A percentile compares a stretch with the other conserved stretches of the same genome.
phyloP scores from a whole-genome alignment of 805 yeast genomes.

The Wickerhamomyces xylosicus region DNA sequence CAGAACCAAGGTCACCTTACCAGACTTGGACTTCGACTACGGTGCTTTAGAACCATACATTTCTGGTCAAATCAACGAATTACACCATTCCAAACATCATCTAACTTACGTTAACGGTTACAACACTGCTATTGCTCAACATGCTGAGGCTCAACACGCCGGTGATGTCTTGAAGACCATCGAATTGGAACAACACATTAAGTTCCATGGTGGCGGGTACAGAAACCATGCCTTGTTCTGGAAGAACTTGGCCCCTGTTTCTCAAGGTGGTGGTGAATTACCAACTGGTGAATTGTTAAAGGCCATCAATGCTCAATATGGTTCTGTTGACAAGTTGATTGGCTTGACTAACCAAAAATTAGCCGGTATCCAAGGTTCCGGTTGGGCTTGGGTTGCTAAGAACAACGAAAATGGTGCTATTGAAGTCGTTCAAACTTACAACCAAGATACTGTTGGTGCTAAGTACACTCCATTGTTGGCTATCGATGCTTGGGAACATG shows the following conservation, averaged over 20 bases:
- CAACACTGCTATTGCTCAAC: constrained; percentile 69
- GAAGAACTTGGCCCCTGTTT: constrained; percentile 75
- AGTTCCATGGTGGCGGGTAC: constrained; percentile 91
- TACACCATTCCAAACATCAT: constrained; percentile 86
- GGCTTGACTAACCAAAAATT: constrained; percentile 53
- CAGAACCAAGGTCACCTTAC: constrained; percentile 65
- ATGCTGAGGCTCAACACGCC: constrained; percentile 48
- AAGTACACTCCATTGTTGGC: constrained; percentile 66
- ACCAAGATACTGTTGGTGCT: constrained; percentile 79
- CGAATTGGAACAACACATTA: constrained; percentile 62
- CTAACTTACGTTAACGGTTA: constrained; percentile 84
- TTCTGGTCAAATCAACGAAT: constrained; percentile 77
- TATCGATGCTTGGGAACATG: constrained; percentile 96
- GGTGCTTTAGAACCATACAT: constrained; percentile 81
- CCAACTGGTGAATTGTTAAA: constrained; percentile 46
- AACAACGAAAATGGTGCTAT: constrained; percentile 64
- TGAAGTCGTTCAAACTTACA: constrained; percentile 71
- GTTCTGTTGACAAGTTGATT: constrained; percentile 62
- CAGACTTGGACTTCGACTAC: constrained; percentile 76
- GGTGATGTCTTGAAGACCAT: constrained; percentile 52
- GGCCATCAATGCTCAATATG: constrained; percentile 55
- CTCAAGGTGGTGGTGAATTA: constrained; percentile 66
- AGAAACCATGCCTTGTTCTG: constrained; percentile 81
- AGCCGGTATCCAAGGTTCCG: constrained; percentile 90
- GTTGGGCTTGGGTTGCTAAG: constrained; percentile 90